Evolutionary conservation across 768 basidiomycete species (phyloP).

Genomic region (Suillus brevipes): DNA sequence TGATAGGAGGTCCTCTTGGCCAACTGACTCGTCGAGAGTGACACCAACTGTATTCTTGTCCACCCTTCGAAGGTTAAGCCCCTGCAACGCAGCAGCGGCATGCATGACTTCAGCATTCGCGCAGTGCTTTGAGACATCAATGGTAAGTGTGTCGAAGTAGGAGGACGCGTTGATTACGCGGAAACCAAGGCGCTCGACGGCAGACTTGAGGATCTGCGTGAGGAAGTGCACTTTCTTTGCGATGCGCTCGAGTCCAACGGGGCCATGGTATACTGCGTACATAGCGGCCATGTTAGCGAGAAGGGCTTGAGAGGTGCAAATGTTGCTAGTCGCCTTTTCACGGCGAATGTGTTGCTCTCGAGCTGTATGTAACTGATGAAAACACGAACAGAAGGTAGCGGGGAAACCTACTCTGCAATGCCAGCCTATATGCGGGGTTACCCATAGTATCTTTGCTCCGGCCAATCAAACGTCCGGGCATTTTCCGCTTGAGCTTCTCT

Average conservation of each 20-base stretch:
- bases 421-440: constrained; percentile 85
- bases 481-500: constrained; percentile 91
- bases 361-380: constrained; percentile 44
- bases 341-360: constrained; percentile 97
- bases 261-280: constrained; percentile 97
- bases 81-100: constrained; percentile 54
- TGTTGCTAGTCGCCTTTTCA: constrained; percentile 97
- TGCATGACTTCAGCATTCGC: constrained; percentile 66
- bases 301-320: constrained; percentile 96
- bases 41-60: constrained; percentile 79
- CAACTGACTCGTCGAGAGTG: constrained; percentile 90
- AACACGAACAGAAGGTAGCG: constrained; percentile 11
- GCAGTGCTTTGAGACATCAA: constrained; percentile 66
- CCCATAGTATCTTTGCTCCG: constrained; percentile 84
- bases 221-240: constrained; percentile 89
- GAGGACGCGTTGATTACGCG: constrained; percentile 56
- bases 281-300: constrained; percentile 99
- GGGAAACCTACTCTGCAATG: constrained; percentile 80
- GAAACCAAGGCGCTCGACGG: constrained; percentile 75
- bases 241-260: constrained; percentile 79
- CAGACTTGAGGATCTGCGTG: constrained; percentile 70
- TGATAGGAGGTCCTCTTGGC: constrained; percentile 68
- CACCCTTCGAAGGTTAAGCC: constrained; percentile 84
- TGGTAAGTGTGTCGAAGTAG: constrained; percentile 91
- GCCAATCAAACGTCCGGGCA: constrained; percentile 97